Base-by-base conservation (phyloP, 176 grass and related monocot species). In the Bothriochloa decipiens region DNA sequence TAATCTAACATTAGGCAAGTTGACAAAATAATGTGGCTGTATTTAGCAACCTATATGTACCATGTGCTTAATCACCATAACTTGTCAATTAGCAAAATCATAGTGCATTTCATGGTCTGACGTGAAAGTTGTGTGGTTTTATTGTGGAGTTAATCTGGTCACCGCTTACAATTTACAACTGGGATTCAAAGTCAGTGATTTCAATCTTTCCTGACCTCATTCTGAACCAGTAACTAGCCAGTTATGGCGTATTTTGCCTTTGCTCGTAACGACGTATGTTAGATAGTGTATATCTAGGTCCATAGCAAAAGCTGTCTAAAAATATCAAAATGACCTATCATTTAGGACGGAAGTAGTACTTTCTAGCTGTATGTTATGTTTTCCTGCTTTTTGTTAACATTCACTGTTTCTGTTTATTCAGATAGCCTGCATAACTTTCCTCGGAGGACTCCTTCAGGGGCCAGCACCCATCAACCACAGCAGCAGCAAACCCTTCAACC, bases 391-490 rank as follows among this genome's bases (percentile, higher is more conserved):
- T 28, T 81, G 29, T 75, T 82, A 79, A 82, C 72, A 65, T 27
- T 5, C 45, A 18, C 52, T 46, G 20, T 79, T 60, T n/a, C 85
- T 77, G 52, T 65, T 88, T 52, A 35, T 90, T 86, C 96, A 99
- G 96, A 86, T 73, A 96, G 93, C 83, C 83, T 99, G 82, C 91
- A 81, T 42, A 99, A 92, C 35, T 99, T 99, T 42, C 96, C 93
- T 10, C 70, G 96, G 84, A 90, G 91, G 77, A 94, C 86, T 75
- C 33, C 87, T 65, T 87, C 91, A 47, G 93, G 93, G 62, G 70
- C 81, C n/a, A 95, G 84, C 39, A 36, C 35, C 35, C 35, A 4
- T 36, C 35, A 36, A 36, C 35, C 3, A 36, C 35, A 36, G 35
- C 35, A 36, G 35, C 35, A 36, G 35, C 35, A 36, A 36, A 5